These are phyloP conservation scores for Scorias spongiosa DNA, from an alignment of 2,329 filamentous ascomycete species.

Conservation along the genomic window DNA sequence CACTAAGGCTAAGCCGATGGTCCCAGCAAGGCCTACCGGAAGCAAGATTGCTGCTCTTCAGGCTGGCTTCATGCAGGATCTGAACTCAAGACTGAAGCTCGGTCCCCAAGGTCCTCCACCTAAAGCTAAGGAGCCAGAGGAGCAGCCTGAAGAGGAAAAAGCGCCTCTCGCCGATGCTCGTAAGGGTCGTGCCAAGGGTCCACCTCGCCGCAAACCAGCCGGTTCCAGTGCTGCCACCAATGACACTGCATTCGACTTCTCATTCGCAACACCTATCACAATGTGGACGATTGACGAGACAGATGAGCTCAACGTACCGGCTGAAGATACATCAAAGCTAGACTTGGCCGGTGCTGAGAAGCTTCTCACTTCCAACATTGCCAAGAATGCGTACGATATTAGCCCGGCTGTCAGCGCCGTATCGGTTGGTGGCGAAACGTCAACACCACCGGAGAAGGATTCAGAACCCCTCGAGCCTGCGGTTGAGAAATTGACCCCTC, in stretches of 20 bases:
- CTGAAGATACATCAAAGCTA: slow-evolving; percentile 2
- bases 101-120: slow-evolving; percentile 55
- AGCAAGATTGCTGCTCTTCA: slow-evolving; percentile 84
- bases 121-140: slow-evolving; percentile 54
- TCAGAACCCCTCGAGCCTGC: background rate
- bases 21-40: slow-evolving; percentile 63
- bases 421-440: slow-evolving; percentile 2
- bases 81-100: slow-evolving; percentile 76
- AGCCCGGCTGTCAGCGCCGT: slow-evolving; percentile 8
- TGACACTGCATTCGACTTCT: slow-evolving; percentile 25
- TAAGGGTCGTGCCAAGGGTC: slow-evolving; percentile 79
- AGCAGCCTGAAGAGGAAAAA: slow-evolving; percentile 44
- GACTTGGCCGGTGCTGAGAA: slow-evolving; percentile 11
- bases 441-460: background rate
- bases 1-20: slow-evolving; percentile 63
- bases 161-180: slow-evolving; percentile 74
- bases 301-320: slow-evolving; percentile 22
- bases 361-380: slow-evolving; percentile 11
- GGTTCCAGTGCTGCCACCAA: slow-evolving; percentile 38
- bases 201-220: slow-evolving; percentile 56
- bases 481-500: background rate
- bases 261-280: slow-evolving; percentile 23
- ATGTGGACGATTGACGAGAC: slow-evolving; percentile 30
- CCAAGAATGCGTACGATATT: slow-evolving; percentile 11
- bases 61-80: slow-evolving; percentile 79